Evolutionary conservation across 176 grass and related monocot species (phyloP).

Genomic region (Ananas comosus): DNA sequence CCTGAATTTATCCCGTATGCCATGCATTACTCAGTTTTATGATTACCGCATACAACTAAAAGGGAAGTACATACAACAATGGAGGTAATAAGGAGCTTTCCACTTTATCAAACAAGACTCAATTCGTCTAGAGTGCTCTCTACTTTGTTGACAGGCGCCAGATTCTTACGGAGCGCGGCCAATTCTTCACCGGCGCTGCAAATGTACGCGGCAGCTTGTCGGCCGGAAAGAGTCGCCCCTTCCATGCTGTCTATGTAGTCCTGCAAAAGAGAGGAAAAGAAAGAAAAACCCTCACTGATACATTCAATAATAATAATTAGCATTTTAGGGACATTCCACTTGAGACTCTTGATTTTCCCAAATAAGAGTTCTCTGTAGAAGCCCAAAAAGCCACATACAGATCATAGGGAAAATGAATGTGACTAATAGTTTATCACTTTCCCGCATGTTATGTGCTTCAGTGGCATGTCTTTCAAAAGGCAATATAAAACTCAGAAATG

Average conservation of each 20-base stretch:
- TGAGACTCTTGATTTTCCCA: no score
- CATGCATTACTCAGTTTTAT: conserved; percentile 30
- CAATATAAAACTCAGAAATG: no score
- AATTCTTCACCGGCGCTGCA: conserved; percentile 63
- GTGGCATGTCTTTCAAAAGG: no score
- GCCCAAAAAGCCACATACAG: no score
- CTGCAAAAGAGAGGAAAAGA: conserved; percentile 15
- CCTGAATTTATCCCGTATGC: conserved; percentile 89
- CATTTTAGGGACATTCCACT: background rate
- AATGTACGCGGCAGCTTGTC: conserved; percentile 73
- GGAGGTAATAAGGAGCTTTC: conserved; percentile 1
- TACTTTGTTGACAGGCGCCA: conserved; percentile 19
- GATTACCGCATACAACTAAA: no score
- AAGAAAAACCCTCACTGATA: background rate
- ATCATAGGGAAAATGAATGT: no score
- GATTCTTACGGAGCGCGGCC: conserved; percentile 47
- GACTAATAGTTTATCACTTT: no score
- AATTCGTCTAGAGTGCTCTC: conserved; percentile 42
- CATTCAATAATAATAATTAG: conserved; percentile 1
- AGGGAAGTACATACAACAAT: conserved; percentile 9
- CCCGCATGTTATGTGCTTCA: no score
- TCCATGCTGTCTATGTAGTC: conserved; percentile 99
- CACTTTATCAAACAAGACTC: conserved; percentile 20
- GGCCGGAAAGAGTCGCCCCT: conserved; percentile 89
- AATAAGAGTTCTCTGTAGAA: no score